phyloP scores from a whole-genome alignment of 768 basidiomycete genomes.

The Mycena galericulata region DNA sequence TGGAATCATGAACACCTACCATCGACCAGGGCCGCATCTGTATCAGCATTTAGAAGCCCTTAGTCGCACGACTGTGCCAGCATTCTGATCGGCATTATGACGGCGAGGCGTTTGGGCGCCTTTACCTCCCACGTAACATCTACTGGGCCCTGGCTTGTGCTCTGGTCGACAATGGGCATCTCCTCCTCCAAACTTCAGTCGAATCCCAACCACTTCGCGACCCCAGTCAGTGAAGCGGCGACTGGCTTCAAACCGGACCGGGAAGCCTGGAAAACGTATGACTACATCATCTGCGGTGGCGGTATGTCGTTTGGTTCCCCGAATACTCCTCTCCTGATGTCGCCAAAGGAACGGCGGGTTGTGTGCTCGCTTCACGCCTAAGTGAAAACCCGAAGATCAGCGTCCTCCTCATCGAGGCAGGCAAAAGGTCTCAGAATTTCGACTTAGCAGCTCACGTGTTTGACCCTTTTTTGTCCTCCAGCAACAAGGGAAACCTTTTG shows the following conservation, averaged over 20 bases:
- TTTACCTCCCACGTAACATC: background rate
- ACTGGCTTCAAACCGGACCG: background rate
- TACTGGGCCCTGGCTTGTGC: too few relatives aligned
- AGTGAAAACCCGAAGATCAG: slow-evolving; percentile 49
- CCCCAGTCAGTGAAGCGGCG: background rate
- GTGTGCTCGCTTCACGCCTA: slow-evolving; percentile 58
- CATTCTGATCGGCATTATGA: too few relatives aligned
- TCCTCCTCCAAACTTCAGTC: slow-evolving; percentile 14
- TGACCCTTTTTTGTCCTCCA: background rate
- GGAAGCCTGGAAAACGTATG: slow-evolving; percentile 22
- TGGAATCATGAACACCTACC: too few relatives aligned
- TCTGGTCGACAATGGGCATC: slow-evolving; percentile 13
- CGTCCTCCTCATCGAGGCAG: slow-evolving; percentile 57
- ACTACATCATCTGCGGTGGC: slow-evolving; percentile 26
- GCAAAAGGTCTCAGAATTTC: slow-evolving; percentile 37
- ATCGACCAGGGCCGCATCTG: too few relatives aligned
- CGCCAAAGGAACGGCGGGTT: slow-evolving; percentile 55
- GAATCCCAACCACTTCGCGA: slow-evolving; percentile 10
- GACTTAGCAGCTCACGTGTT: background rate
- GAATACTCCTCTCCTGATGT: background rate
- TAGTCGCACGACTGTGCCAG: too few relatives aligned
- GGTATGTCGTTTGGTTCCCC: background rate
- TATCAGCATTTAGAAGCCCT: too few relatives aligned
- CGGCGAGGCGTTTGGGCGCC: background rate
- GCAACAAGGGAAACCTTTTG: slow-evolving; percentile 27